phyloP scores from a whole-genome alignment of 768 basidiomycete species.

The Suillus bovinus region DNA sequence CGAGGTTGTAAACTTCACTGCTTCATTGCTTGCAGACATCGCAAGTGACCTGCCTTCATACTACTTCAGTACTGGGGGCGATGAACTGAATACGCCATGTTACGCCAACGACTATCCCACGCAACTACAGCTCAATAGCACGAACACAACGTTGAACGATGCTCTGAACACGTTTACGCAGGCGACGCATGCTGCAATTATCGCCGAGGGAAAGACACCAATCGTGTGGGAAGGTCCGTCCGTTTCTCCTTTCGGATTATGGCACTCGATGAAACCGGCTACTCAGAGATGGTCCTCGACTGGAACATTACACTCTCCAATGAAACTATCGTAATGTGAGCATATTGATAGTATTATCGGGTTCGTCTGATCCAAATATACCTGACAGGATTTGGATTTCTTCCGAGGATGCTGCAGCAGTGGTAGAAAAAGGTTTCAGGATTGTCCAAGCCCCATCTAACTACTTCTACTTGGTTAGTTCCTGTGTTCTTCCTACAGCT shows the following conservation, averaged over 20 bases:
- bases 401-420: conserved; percentile 38
- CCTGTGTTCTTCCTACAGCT: not conserved
- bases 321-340: conserved; percentile 44
- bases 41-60: conserved; percentile 53
- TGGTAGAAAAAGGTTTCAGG: conserved; percentile 41
- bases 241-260: not conserved
- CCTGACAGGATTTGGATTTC: conserved; percentile 48
- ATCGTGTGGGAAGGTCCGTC: conserved; percentile 77
- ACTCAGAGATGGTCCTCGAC: conserved; percentile 47
- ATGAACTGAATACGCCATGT: conserved; percentile 72
- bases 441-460: conserved; percentile 51
- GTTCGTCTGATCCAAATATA: not conserved
- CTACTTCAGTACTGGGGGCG: conserved; percentile 82
- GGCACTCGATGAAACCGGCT: not conserved
- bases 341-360: not conserved
- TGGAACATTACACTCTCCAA: conserved; percentile 41
- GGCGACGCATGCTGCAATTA: conserved; percentile 57
- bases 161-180: conserved; percentile 65
- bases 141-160: conserved; percentile 56
- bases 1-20: conserved; percentile 60
- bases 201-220: conserved; percentile 62
- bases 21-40: conserved; percentile 51
- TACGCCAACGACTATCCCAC: conserved; percentile 64
- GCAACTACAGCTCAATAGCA: conserved; percentile 50
- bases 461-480: conserved; percentile 51